phyloP scores from a whole-genome alignment of 176 grass and related monocot species.

The Leersia perrieri region DNA sequence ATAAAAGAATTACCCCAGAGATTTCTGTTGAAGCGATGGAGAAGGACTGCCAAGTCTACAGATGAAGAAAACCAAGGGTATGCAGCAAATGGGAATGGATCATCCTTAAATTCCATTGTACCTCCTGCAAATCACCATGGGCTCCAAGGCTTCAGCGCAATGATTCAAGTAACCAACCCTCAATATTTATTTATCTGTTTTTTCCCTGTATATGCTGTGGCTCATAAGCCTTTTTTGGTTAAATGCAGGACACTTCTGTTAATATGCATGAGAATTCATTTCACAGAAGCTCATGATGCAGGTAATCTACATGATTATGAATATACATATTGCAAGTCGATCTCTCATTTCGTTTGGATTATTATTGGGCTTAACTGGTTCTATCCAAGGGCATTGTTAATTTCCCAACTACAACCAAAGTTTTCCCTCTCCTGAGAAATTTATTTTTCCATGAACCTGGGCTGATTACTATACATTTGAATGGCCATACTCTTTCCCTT shows the following conservation, averaged over 20 bases:
- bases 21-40: constrained; percentile 93
- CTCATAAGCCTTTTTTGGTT: constrained; percentile 24
- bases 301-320: constrained; percentile 27
- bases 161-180: constrained; percentile 53
- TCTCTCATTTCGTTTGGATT: neutral
- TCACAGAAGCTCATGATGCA: constrained; percentile 33
- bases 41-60: constrained; percentile 80
- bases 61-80: constrained; percentile 45
- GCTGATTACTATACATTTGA: neutral
- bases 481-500: neutral
- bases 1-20: constrained; percentile 94
- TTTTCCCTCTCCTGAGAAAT: neutral
- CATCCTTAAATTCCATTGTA: constrained; percentile 29
- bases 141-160: constrained; percentile 38
- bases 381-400: neutral
- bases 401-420: neutral
- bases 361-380: neutral
- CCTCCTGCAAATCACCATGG: constrained; percentile 48
- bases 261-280: constrained; percentile 49
- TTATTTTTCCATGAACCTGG: neutral
- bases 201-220: neutral
- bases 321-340: neutral
- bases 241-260: constrained; percentile 42
- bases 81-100: constrained; percentile 39
- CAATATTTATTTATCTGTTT: neutral